Base-by-base conservation (phyloP, 2,329 filamentous ascomycete species). In the Phialemoniopsis sp. region DNA sequence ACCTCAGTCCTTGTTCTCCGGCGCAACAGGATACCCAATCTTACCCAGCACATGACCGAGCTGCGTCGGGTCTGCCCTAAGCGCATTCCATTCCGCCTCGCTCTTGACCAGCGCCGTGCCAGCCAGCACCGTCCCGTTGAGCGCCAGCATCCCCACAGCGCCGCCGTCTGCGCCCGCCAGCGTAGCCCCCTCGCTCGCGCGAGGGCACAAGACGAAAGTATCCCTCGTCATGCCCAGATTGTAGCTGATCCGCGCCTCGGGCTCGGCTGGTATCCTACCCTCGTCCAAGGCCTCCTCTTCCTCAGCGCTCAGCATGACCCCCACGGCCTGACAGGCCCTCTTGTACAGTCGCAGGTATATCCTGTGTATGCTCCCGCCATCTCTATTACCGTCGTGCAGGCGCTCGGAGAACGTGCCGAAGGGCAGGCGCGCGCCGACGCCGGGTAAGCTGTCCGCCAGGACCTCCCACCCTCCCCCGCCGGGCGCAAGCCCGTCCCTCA, bases 51-150 rank as follows among this genome's bases (percentile, higher is more conserved):
- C 53, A 37, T 55, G 48, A n/a, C 49, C 39, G 30, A 77, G 48
- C 49, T 61, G 61, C 2, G 36, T 47, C 17, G 59, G 54, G 31
- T 70, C 58, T n/a, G 57, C 56, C 40, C 62, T 60, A 37, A 84
- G 47, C 1, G 66, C 67, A 42, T 78, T 62, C 76, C 77, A 82
- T 56, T 82, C 78, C 4, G 54, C 58, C 49, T 75, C 58, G 19
- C 55, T 77, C 60, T 82, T 83, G 13, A 83, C 79, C 39, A 84
- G 59, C 18, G 78, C 74, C 9, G 79, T 83, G 7, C 80, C 80
- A 9, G 78, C 80, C 45, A 83, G 55, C n/a, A 83, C 57, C 0
- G 80, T 82, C 4, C 80, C 80, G 39, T 84, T 83, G 28, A 83
- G 57, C 14, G 72, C 60, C 26, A 80, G 42, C 17, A 50, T 55